Percentiles rank a stretch among this genome's conserved stretches.
Conservation (phyloP, 164 flowering plant species). For the Vitis riparia region DNA sequence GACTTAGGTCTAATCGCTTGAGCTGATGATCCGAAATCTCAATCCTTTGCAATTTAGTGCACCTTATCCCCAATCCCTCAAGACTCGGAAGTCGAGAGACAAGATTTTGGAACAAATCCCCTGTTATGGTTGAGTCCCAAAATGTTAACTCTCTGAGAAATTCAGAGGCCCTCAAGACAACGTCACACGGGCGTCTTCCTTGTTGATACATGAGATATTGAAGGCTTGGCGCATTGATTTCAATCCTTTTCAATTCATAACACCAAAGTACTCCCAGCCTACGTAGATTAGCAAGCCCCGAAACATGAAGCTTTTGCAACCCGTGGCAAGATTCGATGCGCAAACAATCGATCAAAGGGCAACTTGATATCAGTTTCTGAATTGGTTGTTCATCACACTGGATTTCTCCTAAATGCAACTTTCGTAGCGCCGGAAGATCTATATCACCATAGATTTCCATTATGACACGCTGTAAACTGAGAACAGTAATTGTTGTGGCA, state of each 20-base stretch:
- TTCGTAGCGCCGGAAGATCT: constrained; percentile 14
- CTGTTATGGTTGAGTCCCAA: constrained; percentile 14
- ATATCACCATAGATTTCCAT: no score
- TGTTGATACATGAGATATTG: constrained; percentile 25
- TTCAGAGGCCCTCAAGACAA: constrained; percentile 16
- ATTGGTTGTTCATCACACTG: constrained; percentile 7
- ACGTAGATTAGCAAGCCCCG: constrained; percentile 17
- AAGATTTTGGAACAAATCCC: constrained; percentile 14
- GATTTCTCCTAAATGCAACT: constrained; percentile 17
- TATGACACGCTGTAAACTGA: no score
- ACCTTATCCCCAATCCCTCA: constrained; percentile 26
- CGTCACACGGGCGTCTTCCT: constrained; percentile 3
- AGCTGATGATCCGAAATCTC: constrained; percentile 1
- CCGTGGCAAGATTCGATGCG: constrained; percentile 23
- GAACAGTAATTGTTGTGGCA: no score
- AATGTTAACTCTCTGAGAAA: constrained; percentile 17
- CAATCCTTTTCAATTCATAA: constrained; percentile 4
- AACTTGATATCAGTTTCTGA: constrained; percentile 15
- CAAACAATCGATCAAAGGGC: constrained; percentile 34
- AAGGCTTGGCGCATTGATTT: constrained; percentile 22
- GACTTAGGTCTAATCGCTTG: constrained; percentile 16
- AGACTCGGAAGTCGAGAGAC: constrained; percentile 20
- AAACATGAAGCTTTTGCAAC: constrained; percentile 11
- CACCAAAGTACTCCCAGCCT: constrained; percentile 27
- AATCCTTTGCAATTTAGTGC: constrained; percentile 10